Conservation (phyloP, 805 yeast genomes). For the Grigorovia humatica region DNA sequence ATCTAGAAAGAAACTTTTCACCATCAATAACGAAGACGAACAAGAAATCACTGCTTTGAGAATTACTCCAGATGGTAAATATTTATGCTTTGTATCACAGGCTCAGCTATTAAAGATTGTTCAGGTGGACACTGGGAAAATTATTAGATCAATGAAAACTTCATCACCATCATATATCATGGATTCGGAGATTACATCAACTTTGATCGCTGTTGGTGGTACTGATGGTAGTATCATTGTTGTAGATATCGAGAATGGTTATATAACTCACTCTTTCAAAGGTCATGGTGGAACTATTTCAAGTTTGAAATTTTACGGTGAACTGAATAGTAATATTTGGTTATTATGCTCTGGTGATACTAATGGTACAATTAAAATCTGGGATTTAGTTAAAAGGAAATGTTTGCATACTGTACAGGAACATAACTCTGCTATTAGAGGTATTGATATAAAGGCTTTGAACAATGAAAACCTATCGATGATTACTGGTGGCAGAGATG, state of each 20-base stretch:
- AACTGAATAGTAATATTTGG: conserved; percentile 62
- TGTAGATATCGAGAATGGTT: conserved; percentile 85
- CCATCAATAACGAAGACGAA: conserved; percentile 74
- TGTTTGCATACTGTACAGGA: conserved; percentile 54
- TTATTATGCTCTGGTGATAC: conserved; percentile 64
- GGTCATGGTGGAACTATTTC: conserved; percentile 91
- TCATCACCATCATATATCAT: conserved; percentile 78
- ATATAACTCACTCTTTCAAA: conserved; percentile 76
- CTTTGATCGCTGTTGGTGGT: conserved; percentile 86
- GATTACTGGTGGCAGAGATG: conserved; percentile 85
- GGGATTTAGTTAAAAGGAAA: conserved; percentile 64
- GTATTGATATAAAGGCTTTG: conserved; percentile 45
- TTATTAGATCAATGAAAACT: conserved; percentile 45
- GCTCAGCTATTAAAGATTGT: conserved; percentile 72
- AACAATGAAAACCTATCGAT: conserved; percentile 38
- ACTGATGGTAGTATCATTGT: conserved; percentile 88
- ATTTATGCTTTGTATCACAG: conserved; percentile 66
- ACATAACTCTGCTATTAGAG: conserved; percentile 80
- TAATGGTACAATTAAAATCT: conserved; percentile 43
- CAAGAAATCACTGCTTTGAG: conserved; percentile 65
- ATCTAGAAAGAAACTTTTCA: conserved; percentile 32
- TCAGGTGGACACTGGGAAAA: conserved; percentile 23
- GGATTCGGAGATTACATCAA: conserved; percentile 67
- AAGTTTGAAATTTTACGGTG: conserved; percentile 65
- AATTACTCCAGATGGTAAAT: conserved; percentile 65